phyloP scores from a whole-genome alignment of 2,329 filamentous ascomycete genomes.

The Rhinocladiella mackenziei region DNA sequence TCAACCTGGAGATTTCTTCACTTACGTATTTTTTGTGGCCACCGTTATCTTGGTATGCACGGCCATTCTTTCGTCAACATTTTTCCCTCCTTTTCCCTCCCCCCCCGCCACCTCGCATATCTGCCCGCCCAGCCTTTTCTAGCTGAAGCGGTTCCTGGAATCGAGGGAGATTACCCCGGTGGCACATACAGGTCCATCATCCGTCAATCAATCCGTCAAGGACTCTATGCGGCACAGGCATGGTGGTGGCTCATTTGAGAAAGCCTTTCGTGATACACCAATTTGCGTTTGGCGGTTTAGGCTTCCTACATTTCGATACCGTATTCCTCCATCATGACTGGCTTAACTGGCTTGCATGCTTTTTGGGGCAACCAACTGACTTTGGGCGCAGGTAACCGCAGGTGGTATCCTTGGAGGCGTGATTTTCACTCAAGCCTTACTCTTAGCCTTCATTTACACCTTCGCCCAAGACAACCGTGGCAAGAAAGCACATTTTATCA shows the following conservation, averaged over 20 bases:
- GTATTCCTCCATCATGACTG: constrained; percentile 1
- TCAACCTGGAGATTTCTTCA: constrained; percentile 72
- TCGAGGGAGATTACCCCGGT: constrained; percentile 75
- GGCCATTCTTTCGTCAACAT: constrained; percentile 29
- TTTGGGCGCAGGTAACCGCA: constrained; percentile 40
- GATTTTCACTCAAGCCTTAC: constrained; percentile 55
- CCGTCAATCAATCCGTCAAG: constrained; percentile 56
- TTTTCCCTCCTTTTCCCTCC: constrained; percentile 24
- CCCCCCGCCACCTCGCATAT: constrained; percentile 59
- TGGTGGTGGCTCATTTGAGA: constrained; percentile 74
- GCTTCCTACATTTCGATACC: constrained; percentile 58
- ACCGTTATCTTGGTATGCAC: constrained; percentile 71
- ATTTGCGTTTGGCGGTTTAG: constrained; percentile 59
- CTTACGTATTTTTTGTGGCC: constrained; percentile 72
- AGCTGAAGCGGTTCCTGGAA: constrained; percentile 81
- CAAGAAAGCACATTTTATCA: constrained; percentile 69
- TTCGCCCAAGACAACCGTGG: constrained; percentile 81
- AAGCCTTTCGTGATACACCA: constrained; percentile 54
- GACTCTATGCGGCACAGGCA: constrained; percentile 64
- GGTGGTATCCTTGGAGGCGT: constrained; percentile 35
- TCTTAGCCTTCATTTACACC: constrained; percentile 78
- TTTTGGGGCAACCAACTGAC: constrained; percentile 28
- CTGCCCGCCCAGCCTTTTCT: constrained; percentile 71
- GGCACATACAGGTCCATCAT: constrained; percentile 59
- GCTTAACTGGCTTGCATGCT: neutral